Evolutionary conservation across 2,329 filamentous ascomycete species (phyloP).

Genomic region (Xylaria sp.): DNA sequence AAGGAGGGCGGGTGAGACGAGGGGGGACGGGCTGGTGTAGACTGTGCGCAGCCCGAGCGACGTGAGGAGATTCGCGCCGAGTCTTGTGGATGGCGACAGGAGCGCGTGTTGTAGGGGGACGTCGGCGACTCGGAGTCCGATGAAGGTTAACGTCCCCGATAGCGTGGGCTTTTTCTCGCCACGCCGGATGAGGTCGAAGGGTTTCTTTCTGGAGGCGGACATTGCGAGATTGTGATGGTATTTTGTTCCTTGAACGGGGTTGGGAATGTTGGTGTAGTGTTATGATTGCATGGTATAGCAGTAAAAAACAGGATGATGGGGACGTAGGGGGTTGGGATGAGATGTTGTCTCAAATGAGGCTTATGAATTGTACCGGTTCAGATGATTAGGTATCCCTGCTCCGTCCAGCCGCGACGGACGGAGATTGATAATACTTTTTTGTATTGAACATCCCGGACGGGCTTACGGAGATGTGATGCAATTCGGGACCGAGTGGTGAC

Average conservation of each 20-base stretch:
- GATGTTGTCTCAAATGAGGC: neutral
- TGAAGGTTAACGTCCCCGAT: conserved; percentile 53
- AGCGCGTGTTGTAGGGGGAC: conserved; percentile 45
- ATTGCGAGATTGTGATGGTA: conserved; percentile 2
- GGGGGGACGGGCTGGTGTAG: conserved; percentile 45
- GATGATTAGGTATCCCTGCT: neutral
- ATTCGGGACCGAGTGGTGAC: conserved; percentile 28
- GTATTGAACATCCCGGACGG: neutral
- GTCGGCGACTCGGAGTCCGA: conserved; percentile 53
- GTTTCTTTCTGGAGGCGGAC: conserved; percentile 22
- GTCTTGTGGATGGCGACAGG: conserved; percentile 49
- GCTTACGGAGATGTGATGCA: conserved; percentile 8
- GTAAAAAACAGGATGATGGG: neutral
- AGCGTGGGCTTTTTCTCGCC: conserved; percentile 52
- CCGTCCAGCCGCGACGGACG: conserved; percentile 10
- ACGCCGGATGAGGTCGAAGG: conserved; percentile 53
- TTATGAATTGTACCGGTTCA: neutral
- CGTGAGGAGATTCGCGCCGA: conserved; percentile 60
- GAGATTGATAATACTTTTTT: neutral
- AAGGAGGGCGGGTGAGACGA: conserved; percentile 53
- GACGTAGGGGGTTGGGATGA: neutral
- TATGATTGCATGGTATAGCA: neutral
- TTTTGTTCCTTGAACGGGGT: neutral
- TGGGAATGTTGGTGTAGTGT: neutral
- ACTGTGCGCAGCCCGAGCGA: conserved; percentile 54